A percentile compares a stretch with the other conserved stretches of the same genome.
Conservation (phyloP, 192 early-diverging fungal species). For the Chytriomyces confervae region DNA sequence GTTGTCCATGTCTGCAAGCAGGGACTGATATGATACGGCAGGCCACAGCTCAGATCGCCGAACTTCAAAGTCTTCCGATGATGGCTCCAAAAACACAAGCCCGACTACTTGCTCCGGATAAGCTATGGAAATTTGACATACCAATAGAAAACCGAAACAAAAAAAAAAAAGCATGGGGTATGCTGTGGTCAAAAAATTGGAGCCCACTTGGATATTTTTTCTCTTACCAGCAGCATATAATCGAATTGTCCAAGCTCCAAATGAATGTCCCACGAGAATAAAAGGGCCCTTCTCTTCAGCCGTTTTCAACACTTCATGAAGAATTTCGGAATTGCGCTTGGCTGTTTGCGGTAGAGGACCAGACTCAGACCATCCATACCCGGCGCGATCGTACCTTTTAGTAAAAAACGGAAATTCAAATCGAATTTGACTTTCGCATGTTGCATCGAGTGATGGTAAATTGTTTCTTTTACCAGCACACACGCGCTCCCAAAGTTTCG, state of each 20-base stretch:
- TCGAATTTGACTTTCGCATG: not conserved
- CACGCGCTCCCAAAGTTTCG: not conserved
- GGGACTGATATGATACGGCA: not conserved
- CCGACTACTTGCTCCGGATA: slow-evolving; percentile 28
- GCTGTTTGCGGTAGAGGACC: slow-evolving; percentile 33
- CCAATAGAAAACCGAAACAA: not conserved
- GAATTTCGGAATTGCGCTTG: slow-evolving; percentile 6
- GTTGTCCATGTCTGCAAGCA: not conserved
- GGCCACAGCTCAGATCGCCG: not conserved
- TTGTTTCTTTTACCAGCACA: not conserved
- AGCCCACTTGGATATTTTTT: not conserved
- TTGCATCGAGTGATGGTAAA: not conserved
- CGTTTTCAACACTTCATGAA: slow-evolving; percentile 14
- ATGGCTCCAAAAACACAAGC: slow-evolving; percentile 30
- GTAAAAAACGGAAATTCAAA: not conserved
- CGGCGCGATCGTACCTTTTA: slow-evolving; percentile 10
- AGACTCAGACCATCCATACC: slow-evolving; percentile 26
- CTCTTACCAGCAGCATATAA: slow-evolving; percentile 21
- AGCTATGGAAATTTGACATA: not conserved
- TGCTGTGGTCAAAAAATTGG: not conserved
- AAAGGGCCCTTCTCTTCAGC: slow-evolving; percentile 32
- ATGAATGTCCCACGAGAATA: slow-evolving; percentile 35
- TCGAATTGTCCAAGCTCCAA: slow-evolving; percentile 26
- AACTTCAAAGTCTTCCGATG: slow-evolving; percentile 10
- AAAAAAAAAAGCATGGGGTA: not conserved